Evolutionary conservation across 2,329 filamentous ascomycete species (phyloP).

Genomic region (Geosmithia flava): DNA sequence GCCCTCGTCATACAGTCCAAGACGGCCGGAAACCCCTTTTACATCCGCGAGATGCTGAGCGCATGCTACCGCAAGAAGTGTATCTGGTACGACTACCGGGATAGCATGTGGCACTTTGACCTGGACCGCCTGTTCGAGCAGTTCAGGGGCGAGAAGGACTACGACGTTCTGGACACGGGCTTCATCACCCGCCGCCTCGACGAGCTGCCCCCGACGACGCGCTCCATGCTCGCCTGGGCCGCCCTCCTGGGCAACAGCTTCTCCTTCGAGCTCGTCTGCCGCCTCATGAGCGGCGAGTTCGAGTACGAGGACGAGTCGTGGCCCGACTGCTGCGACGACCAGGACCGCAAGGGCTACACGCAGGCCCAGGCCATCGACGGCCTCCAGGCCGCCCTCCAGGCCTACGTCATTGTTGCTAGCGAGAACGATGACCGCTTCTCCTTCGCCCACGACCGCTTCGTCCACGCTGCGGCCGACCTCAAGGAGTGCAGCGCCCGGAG

Average conservation of each 20-base stretch:
- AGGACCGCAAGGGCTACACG: conserved; percentile 26
- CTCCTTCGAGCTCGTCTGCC: conserved; percentile 69
- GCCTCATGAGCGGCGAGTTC: conserved; percentile 64
- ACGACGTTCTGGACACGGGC: conserved; percentile 67
- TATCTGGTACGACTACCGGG: conserved; percentile 82
- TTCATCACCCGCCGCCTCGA: conserved; percentile 70
- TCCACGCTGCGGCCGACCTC: conserved; percentile 60
- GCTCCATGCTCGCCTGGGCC: conserved; percentile 76
- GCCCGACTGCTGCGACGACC: conserved; percentile 10
- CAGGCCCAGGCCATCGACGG: conserved; percentile 62
- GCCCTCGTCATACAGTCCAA: conserved; percentile 82
- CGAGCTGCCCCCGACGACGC: conserved; percentile 62
- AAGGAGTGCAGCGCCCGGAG: conserved; percentile 57
- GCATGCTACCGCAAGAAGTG: conserved; percentile 77
- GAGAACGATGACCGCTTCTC: conserved; percentile 79
- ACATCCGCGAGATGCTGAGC: conserved; percentile 81
- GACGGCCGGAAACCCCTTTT: conserved; percentile 80
- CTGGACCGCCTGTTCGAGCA: conserved; percentile 77
- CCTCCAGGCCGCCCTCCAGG: conserved; percentile 69
- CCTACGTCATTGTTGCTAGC: conserved; percentile 69
- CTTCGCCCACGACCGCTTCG: conserved; percentile 81
- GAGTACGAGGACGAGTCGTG: conserved; percentile 42
- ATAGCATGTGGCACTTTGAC: conserved; percentile 73
- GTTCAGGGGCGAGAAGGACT: conserved; percentile 67
- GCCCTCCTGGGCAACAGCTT: conserved; percentile 73